These are phyloP conservation scores for Heterobasidion irregulare DNA, from an alignment of 1,284 basidiomycete genomes.

Conservation along the genomic window DNA sequence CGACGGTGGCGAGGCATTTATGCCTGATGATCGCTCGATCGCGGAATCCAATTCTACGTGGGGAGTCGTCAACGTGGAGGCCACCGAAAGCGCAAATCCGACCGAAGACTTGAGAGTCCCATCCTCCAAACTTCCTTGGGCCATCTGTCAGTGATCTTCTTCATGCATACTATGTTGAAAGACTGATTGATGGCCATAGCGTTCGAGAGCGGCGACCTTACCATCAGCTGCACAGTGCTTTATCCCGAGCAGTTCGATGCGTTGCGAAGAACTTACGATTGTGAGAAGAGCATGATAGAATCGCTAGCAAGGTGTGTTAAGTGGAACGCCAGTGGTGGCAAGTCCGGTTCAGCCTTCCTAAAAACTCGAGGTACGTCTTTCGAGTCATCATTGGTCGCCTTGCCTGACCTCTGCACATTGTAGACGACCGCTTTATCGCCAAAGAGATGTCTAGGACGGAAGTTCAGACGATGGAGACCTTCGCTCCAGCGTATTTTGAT, in stretches of 20 bases:
- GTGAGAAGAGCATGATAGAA: constrained; percentile 90
- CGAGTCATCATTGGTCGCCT: not conserved
- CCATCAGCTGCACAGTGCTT: constrained; percentile 93
- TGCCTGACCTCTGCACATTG: not conserved
- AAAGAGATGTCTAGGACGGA: constrained; percentile 93
- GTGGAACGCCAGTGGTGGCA: constrained; percentile 94
- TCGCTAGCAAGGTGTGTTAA: constrained; percentile 92
- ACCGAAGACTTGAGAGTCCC: constrained; percentile 69
- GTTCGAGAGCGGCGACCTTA: constrained; percentile 85
- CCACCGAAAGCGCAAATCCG: constrained; percentile 53
- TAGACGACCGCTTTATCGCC: constrained; percentile 97
- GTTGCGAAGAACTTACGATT: constrained; percentile 85
- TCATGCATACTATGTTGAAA: constrained; percentile 7
- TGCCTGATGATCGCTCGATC: constrained; percentile 79
- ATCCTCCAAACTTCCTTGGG: constrained; percentile 76
- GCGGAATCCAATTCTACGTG: constrained; percentile 77
- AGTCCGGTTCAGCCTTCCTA: constrained; percentile 93
- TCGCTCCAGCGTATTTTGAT: constrained; percentile 96
- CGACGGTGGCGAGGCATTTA: constrained; percentile 71
- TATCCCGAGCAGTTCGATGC: constrained; percentile 98
- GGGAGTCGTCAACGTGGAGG: constrained; percentile 79
- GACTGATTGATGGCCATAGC: constrained; percentile 33
- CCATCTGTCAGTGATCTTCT: constrained; percentile 49
- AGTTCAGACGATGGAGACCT: constrained; percentile 92
- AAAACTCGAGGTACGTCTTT: constrained; percentile 75